Conservation (phyloP, 2,329 filamentous ascomycete species). For the Penicillium hesseltinei region DNA sequence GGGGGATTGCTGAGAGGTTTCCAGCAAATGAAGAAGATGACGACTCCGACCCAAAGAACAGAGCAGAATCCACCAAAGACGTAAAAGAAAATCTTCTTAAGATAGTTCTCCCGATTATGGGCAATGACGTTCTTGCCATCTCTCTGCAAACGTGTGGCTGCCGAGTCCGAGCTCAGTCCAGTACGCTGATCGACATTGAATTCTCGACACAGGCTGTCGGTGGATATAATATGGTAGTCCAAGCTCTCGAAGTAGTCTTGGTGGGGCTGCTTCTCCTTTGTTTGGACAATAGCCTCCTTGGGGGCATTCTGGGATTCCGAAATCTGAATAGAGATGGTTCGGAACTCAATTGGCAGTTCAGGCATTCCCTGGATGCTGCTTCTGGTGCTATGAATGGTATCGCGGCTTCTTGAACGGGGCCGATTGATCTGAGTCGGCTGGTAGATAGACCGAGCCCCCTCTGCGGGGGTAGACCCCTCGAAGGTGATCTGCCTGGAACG, state of each 20-base stretch:
- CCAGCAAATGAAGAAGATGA: constrained; percentile 77
- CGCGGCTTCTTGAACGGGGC: constrained; percentile 22
- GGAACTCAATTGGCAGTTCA: constrained; percentile 38
- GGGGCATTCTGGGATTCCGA: constrained; percentile 37
- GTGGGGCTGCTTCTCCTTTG: constrained; percentile 16
- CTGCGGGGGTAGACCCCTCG: constrained; percentile 13
- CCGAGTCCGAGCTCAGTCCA: constrained; percentile 62
- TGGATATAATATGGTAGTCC: constrained; percentile 64
- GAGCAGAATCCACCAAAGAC: constrained; percentile 79
- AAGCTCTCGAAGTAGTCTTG: constrained; percentile 57
- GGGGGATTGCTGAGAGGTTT: constrained; percentile 70
- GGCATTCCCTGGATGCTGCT: constrained; percentile 16
- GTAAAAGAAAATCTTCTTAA: constrained; percentile 63
- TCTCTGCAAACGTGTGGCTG: constrained; percentile 55
- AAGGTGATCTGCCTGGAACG: constrained; percentile 23
- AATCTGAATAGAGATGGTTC: constrained; percentile 41
- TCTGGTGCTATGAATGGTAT: constrained; percentile 19
- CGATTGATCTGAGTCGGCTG: constrained; percentile 17
- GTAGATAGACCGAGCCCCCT: constrained; percentile 20
- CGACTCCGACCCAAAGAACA: constrained; percentile 65
- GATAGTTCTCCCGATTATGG: constrained; percentile 61
- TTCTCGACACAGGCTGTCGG: constrained; percentile 58
- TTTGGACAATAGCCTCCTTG: constrained; percentile 22
- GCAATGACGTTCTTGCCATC: constrained; percentile 69
- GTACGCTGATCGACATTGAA: constrained; percentile 57